Percentiles rank a stretch among this genome's conserved stretches.
phyloP scores from a whole-genome alignment of 805 yeast genomes.

The Teunomyces barrocoloradensis region DNA sequence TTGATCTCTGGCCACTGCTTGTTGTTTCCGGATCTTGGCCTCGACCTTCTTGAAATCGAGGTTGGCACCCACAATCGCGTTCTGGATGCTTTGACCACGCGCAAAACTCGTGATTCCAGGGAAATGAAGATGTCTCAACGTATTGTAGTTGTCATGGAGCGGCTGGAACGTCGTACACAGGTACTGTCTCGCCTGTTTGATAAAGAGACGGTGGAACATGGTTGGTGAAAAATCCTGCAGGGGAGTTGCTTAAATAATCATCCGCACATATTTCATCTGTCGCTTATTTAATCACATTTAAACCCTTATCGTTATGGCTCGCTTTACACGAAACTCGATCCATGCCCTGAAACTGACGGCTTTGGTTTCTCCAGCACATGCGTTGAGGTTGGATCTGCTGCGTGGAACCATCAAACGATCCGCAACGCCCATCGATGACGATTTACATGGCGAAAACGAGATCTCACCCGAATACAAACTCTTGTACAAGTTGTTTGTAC shows the following conservation, averaged over 20 bases:
- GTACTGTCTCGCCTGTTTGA: neutral
- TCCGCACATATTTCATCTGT: neutral
- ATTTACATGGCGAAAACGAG: constrained; percentile 11
- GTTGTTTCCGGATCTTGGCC: constrained; percentile 43
- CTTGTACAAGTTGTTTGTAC: constrained; percentile 33
- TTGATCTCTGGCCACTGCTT: constrained; percentile 36
- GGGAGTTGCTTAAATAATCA: neutral
- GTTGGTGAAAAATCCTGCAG: neutral
- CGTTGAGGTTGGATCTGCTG: neutral
- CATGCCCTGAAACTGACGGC: neutral
- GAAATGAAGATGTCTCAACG: constrained; percentile 41
- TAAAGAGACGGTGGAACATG: neutral
- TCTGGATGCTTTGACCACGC: constrained; percentile 57
- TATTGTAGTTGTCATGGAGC: constrained; percentile 29
- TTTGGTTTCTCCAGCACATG: neutral
- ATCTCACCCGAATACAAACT: constrained; percentile 32
- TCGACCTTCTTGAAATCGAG: constrained; percentile 56
- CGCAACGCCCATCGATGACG: constrained; percentile 11
- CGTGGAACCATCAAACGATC: neutral
- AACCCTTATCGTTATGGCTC: neutral
- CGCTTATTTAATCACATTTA: neutral
- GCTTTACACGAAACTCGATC: too few species aligned
- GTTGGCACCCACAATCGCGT: constrained; percentile 52
- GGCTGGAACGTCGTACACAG: constrained; percentile 27
- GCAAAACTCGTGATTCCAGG: constrained; percentile 39